phyloP scores from a whole-genome alignment of 306 rosid genomes.

The Datisca glomerata region DNA sequence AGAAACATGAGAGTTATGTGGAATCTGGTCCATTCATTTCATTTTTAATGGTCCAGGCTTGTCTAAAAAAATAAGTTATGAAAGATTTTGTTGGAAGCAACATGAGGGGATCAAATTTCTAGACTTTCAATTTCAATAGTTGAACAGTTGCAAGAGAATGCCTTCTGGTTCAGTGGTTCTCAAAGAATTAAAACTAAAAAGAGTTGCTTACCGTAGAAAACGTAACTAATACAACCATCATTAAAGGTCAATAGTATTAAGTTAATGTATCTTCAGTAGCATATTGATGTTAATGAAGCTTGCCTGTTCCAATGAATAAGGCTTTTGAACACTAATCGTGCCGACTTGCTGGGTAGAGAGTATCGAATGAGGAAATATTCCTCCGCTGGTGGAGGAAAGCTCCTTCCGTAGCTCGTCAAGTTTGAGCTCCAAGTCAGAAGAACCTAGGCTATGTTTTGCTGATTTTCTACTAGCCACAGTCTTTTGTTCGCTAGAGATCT shows the following conservation, averaged over 20 bases:
- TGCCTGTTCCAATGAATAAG: constrained; percentile 59
- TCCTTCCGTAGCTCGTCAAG: constrained; percentile 76
- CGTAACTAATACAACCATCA: too few relatives aligned
- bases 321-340: constrained; percentile 57
- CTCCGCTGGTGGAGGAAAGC: constrained; percentile 58
- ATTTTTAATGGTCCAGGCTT: too few relatives aligned
- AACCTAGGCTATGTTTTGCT: constrained; percentile 30
- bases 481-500: constrained; percentile 33
- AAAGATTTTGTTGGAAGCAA: too few relatives aligned
- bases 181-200: neutral
- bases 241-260: too few relatives aligned
- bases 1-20: too few relatives aligned
- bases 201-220: too few relatives aligned
- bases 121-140: too few relatives aligned
- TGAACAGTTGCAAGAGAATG: too few relatives aligned
- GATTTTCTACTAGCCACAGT: constrained; percentile 37
- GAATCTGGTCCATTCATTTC: too few relatives aligned
- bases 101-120: too few relatives aligned
- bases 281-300: constrained; percentile 8
- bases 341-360: constrained; percentile 70
- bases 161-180: too few relatives aligned
- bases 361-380: constrained; percentile 79
- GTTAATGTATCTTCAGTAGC: neutral
- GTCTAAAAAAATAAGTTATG: too few relatives aligned
- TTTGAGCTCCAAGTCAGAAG: constrained; percentile 60